Base-by-base conservation (phyloP, 192 early-diverging fungal species). In the Coemansia sp. region DNA sequence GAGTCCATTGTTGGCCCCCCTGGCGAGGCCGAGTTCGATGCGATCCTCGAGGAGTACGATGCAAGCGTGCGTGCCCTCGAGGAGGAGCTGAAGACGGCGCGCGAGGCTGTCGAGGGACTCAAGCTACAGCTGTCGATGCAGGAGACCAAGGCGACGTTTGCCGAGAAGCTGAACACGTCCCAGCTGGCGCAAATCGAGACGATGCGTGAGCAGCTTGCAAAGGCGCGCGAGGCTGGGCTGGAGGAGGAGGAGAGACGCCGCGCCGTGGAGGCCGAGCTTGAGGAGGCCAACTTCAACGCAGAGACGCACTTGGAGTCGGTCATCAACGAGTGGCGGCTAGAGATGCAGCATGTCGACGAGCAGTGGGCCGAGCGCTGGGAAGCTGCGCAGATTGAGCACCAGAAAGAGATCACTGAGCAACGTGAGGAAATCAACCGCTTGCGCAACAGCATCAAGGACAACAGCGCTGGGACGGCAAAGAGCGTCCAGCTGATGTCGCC, bases 11-110 rank as follows among this genome's bases (percentile, higher is more conserved):
- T 4, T 40, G 64, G n/a, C n/a, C n/a, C 16, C 10, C 73, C 72
- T 2, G 67, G 79, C 61, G 86, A 63, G 43, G 88, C 63, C 64
- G 86, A 65, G 84, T 91, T 58, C 77, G 85, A 72, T 82, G 74
- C 89, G n/a, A 84, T 92, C 4, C 84, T 92, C 63, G 84, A 88
- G 52, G 90, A 90, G 59, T 89, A 90, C 69, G 87, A 89, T 64
- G 85, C 83, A 55, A 85, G 81, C 55, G 84, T 90, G 21, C 81
- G 86, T 8, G 71, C 67, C 7, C 73, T 92, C 15, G 89, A 92
- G 58, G 77, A 67, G 13, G 84, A 92, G 58, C 66, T 92, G 33
- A 69, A 74, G n/a, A 63, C 85, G 55, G 72, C 86, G 3, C 81
- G 80, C 29, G 87, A 87, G 20, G 77, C 85, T 7, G 40, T 92